Evolutionary conservation across 2,329 filamentous ascomycete genomes (phyloP).

Genomic region (Didymella exigua): DNA sequence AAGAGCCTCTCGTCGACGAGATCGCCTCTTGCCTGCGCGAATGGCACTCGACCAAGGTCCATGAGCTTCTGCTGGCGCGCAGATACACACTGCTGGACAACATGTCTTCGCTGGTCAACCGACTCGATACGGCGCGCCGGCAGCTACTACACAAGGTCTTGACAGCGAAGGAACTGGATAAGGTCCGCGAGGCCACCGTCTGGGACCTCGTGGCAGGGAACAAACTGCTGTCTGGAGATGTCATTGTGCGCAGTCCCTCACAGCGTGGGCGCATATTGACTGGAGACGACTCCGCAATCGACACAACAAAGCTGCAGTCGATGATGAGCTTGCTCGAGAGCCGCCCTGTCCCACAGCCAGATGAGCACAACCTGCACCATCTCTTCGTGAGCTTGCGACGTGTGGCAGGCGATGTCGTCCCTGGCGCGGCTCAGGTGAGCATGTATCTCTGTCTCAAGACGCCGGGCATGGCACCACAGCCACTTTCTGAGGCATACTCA

Average conservation of each 20-base stretch:
- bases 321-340: slow-evolving; percentile 93
- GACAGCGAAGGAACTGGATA: slow-evolving; percentile 81
- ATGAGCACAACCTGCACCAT: slow-evolving; percentile 78
- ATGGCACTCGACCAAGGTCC: slow-evolving; percentile 97
- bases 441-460: slow-evolving; percentile 78
- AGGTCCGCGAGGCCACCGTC: slow-evolving; percentile 83
- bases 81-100: slow-evolving; percentile 82
- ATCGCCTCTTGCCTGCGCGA: slow-evolving; percentile 95
- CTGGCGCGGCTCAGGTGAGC: slow-evolving; percentile 72
- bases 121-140: slow-evolving; percentile 82
- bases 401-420: slow-evolving; percentile 76
- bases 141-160: slow-evolving; percentile 94
- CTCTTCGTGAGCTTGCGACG: slow-evolving; percentile 82
- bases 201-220: slow-evolving; percentile 96
- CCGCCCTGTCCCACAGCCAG: slow-evolving; percentile 70
- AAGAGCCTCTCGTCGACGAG: slow-evolving; percentile 93
- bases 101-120: slow-evolving; percentile 78
- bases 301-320: slow-evolving; percentile 88
- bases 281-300: slow-evolving; percentile 89
- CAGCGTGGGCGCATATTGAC: slow-evolving; percentile 86
- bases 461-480: slow-evolving; percentile 65
- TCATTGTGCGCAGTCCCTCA: slow-evolving; percentile 89
- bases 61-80: slow-evolving; percentile 83
- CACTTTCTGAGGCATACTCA: slow-evolving; percentile 81
- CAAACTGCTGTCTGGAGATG: slow-evolving; percentile 89